Base-by-base conservation (phyloP, 768 basidiomycete species). In the Zangia roseola region DNA sequence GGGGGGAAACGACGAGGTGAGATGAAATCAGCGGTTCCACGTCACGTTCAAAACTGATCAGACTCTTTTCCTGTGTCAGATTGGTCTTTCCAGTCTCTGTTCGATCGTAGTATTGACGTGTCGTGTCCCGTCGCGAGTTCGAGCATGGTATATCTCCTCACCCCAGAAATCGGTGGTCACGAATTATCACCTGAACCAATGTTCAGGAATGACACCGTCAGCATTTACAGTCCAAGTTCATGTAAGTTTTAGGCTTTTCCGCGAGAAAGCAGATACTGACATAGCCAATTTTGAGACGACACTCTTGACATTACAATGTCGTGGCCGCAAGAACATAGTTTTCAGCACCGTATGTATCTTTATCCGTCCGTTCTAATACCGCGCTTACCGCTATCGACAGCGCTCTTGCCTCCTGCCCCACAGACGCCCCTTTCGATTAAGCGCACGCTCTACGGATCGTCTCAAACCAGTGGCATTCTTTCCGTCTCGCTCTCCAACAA, bases 381-480 rank as follows among this genome's bases (percentile, higher is more conserved):
- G 31, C 24, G 30, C 13, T 56, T 17, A 53, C 7, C n/a, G 26
- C 16, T 39, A 26, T 49, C 28, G 39, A 31, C 40, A 80, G 78
- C 73, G 8, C 50, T 69, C 30, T 68, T 76, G 0, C 52, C 60
- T 40, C 62, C 68, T 8, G 58, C 66, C 5, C 68, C 80, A 4
- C 69, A 74, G 7, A 74, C 79, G 3, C 76, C 68, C 88, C 41
- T 82, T 80, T 19, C 61, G 20, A 72, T 91, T 4, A 80, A 76
- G 28, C 84, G 95, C 12, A 83, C 81, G 0, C 74, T 95, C 19
- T 78, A 77, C 33, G 88, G 91, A 17, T 75, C 82, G 12, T 84
- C 80, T 45, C 93, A 94, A 64, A 85, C 84, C 10, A 79, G 76
- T 38, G 94, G 92, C 4, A 74, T 79, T 14, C 82, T 99, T 17